Evolutionary conservation across 768 basidiomycete species (phyloP), one percentile per base, ranked within the genome.

Genomic region (Tulasnella sp.): DNA sequence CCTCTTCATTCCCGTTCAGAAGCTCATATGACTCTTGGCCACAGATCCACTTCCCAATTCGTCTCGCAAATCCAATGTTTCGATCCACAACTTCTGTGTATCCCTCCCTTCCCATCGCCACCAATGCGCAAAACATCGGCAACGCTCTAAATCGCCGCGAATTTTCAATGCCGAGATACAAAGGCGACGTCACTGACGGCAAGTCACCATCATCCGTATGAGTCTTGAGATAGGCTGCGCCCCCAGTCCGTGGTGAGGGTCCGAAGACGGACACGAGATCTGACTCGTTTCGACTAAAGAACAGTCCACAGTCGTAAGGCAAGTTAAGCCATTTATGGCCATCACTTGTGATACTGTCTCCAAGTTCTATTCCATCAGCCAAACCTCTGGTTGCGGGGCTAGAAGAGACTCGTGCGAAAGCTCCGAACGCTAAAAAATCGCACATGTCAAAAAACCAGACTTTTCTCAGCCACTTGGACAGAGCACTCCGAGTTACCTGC

Each of bases 301-400:
- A 70, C 4, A 70, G 37, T 2, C 67, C 70, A 39, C 62, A 62
- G 54, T 70, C 67, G 59, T 63, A 61, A 15, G 67, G 65, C 1
- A 69, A 68, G 47, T 72, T 69, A 9, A 72, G 65, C 68, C 67
- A 66, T 58, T 66, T 65, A 53, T 63, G 63, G 5, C 67, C 70
- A 53, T 70, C 69, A 5, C 61, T 40, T 0, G 69, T 66, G 39
- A 72, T 59, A 45, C 64, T 66, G 53, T 72, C 70, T 5, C 64
- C 69, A 20, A 66, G 56, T 20, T 61, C 58, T 48, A 72, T 63
- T 5, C 66, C 63, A 4, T 60, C 48, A 4, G 57, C 55, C 6
- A 67, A 54, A 16, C 60, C 53, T 6, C 46, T 35, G 25, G 66
- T 57, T 12, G n/a, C n/a, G n/a, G n/a, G n/a, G n/a, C 64, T 64